Evolutionary conservation across 768 basidiomycete genomes (phyloP).

Genomic region (Hygrophoropsis aurantiaca): DNA sequence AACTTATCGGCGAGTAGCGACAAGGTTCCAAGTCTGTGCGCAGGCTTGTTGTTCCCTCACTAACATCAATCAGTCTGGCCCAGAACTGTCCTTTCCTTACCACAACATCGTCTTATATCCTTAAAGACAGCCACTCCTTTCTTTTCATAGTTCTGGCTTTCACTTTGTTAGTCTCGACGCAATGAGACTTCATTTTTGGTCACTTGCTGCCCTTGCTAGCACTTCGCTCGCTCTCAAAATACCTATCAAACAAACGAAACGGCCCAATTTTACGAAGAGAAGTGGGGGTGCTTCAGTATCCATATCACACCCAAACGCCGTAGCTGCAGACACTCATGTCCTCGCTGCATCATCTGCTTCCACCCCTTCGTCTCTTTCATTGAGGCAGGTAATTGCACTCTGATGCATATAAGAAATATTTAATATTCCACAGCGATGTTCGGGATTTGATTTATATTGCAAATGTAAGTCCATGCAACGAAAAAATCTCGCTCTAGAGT

Average conservation of each 20-base stretch:
- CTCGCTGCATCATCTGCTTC: constrained; percentile 25
- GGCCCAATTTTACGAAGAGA: constrained; percentile 35
- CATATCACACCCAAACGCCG: constrained; percentile 8
- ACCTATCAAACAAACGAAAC: constrained; percentile 47
- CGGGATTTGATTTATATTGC: constrained; percentile 79
- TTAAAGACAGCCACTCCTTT: background rate
- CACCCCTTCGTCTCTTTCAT: constrained; percentile 14
- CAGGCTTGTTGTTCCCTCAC: background rate
- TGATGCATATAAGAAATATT: too few species aligned
- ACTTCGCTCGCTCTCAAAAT: constrained; percentile 46
- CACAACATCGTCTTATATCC: background rate
- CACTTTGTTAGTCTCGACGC: too few species aligned
- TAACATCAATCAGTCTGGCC: background rate
- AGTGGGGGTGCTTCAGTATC: constrained; percentile 25
- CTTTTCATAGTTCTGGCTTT: constrained; percentile 15
- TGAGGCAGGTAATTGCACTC: constrained; percentile 16
- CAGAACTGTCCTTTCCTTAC: background rate
- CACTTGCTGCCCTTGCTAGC: constrained; percentile 35
- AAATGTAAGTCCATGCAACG: constrained; percentile 52
- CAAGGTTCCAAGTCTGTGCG: background rate
- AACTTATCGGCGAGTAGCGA: too few species aligned
- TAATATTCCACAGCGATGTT: constrained; percentile 48
- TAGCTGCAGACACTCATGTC: constrained; percentile 14
- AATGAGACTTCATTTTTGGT: constrained; percentile 45
- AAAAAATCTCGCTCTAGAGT: background rate